Evolutionary conservation across 768 basidiomycete genomes (phyloP), one percentile per base, ranked within the genome.

Genomic region (Kwoniella sp.): DNA sequence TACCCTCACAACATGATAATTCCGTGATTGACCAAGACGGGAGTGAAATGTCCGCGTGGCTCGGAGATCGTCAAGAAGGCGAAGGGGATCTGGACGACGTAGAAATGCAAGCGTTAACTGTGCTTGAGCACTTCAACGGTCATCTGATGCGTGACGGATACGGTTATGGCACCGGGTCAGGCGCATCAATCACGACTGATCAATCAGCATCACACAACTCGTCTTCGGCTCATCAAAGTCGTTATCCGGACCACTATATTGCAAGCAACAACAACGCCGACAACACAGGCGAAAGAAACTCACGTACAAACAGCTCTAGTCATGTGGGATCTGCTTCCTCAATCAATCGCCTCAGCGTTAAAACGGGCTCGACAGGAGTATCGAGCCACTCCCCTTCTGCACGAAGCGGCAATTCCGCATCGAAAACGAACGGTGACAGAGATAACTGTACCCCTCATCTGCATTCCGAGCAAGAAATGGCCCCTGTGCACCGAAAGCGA

Each of bases 41-140:
- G 23, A 54, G 37, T 17, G 41, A 4, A 3, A 45, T 45, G 41
- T 45, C 41, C 41, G 41, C 11, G 8, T 45, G 41, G 41, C 15
- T 9, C 41, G 41, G 41, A 47, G 22, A 13, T n/a, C 17, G 54
- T 23, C 26, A 45, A 45, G 41, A 20, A 11, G 54, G 47, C 31
- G 41, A 63, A 29, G 61, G 30, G 7, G 41, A 55, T 38, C n/a
- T 34, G 45, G 61, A 55, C 23, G 61, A 55, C 31, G 61, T 55
- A 5, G 61, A 63, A 47, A 3, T 63, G 20, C 53, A 55, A 28
- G 61, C 61, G 12, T 31, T 63, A 30, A 15, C 55, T 20, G 61
- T 63, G 11, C 31, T 63, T 17, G 54, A 63, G 31, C 54, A 38
- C 9, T 23, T 63, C 15, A 63, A 53, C 25, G 61, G 61, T 29